Evolutionary conservation across 2,329 filamentous ascomycete genomes (phyloP).

Genomic region (Hymenoscyphus fructigenus): DNA sequence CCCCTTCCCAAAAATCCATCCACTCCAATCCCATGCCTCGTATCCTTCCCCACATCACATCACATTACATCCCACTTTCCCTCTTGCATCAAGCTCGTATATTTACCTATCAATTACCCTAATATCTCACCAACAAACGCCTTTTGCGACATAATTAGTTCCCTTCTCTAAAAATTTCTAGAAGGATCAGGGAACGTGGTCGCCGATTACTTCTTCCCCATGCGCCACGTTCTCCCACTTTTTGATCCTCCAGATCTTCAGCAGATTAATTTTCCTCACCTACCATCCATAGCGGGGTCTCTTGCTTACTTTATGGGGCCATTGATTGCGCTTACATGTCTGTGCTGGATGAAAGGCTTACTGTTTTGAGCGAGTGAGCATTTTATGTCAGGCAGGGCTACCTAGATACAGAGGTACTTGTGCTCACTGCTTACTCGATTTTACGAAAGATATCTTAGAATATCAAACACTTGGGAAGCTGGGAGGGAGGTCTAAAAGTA

Average conservation of each 20-base stretch:
- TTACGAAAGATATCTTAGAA: neutral
- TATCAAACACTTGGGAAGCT: neutral
- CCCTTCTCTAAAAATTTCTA: too few relatives aligned
- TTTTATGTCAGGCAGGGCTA: too few relatives aligned
- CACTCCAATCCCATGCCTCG: neutral
- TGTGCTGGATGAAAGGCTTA: neutral
- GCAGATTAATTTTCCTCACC: too few relatives aligned
- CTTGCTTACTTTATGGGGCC: neutral
- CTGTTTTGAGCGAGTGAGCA: neutral
- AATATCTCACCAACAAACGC: too few relatives aligned
- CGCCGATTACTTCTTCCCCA: too few relatives aligned
- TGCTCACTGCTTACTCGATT: neutral
- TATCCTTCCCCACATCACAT: neutral
- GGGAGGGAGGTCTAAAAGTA: neutral
- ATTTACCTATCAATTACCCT: neutral
- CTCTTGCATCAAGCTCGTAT: neutral
- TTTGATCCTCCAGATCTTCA: too few relatives aligned
- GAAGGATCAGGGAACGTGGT: too few relatives aligned
- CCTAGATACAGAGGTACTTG: neutral
- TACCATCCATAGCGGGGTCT: neutral
- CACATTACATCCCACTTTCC: neutral
- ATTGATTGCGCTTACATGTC: neutral
- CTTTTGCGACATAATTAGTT: too few relatives aligned
- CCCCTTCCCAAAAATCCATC: neutral
- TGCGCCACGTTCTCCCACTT: too few relatives aligned